Evolutionary conservation across 345 rosid species (phyloP).

Genomic region (Camelina hispida): DNA sequence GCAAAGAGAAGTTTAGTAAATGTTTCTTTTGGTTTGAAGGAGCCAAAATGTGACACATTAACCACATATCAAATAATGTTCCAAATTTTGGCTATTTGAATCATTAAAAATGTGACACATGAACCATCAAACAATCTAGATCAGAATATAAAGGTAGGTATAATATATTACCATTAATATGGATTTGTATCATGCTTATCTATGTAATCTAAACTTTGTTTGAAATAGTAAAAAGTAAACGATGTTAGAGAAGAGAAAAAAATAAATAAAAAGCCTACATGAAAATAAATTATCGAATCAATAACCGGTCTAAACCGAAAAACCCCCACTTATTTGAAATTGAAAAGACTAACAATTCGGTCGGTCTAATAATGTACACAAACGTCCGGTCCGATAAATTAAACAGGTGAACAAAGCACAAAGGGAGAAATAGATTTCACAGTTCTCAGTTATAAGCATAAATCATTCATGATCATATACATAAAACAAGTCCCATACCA

Average conservation of each 20-base stretch:
- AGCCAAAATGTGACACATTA: not conserved
- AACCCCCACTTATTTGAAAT: conserved; percentile 23
- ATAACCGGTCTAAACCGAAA: conserved; percentile 26
- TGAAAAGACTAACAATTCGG: conserved; percentile 27
- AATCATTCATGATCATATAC: conserved; percentile 40
- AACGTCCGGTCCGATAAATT: conserved; percentile 33
- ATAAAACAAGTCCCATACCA: conserved; percentile 21
- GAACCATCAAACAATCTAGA: not conserved
- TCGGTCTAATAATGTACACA: conserved; percentile 46
- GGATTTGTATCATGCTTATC: not conserved
- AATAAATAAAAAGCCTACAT: not conserved
- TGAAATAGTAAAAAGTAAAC: not conserved
- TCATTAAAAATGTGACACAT: no score
- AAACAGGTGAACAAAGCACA: conserved; percentile 31
- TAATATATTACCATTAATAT: not conserved
- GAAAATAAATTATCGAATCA: not conserved
- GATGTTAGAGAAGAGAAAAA: not conserved
- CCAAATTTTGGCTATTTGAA: not conserved
- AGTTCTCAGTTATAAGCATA: conserved; percentile 27
- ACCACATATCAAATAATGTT: not conserved
- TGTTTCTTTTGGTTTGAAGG: not conserved
- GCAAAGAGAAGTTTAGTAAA: not conserved
- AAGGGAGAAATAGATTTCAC: conserved; percentile 35
- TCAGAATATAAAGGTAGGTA: no score
- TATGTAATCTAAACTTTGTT: not conserved